A percentile compares a stretch with the other conserved stretches of the same genome.
Evolutionary conservation across 805 yeast species (phyloP).

Genomic region (Metschnikowia picachoensis): DNA sequence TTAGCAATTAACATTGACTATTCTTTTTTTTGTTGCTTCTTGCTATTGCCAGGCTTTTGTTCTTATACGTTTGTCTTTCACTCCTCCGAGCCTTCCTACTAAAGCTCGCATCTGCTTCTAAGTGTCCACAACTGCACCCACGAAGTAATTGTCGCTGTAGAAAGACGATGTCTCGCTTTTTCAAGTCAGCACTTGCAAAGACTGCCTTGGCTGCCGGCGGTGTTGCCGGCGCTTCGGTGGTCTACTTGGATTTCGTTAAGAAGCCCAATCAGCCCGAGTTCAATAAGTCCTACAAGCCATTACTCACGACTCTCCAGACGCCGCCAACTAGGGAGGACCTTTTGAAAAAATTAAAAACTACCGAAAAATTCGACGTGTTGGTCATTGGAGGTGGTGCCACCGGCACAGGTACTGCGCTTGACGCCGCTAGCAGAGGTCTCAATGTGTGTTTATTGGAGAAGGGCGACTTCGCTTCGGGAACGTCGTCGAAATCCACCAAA

Average conservation of each 20-base stretch:
- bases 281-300: conserved; percentile 36
- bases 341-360: conserved; percentile 30
- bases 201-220: conserved; percentile 30
- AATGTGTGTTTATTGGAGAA: conserved; percentile 85
- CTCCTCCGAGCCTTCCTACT: background rate
- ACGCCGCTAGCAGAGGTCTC: conserved; percentile 86
- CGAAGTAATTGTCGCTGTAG: background rate
- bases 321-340: conserved; percentile 59
- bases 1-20: background rate
- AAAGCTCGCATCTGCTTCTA: background rate
- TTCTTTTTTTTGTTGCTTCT: background rate
- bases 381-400: conserved; percentile 96
- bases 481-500: conserved; percentile 90
- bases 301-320: conserved; percentile 40
- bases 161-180: conserved; percentile 17
- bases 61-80: background rate
- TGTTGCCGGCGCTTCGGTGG: conserved; percentile 33
- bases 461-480: conserved; percentile 87
- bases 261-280: conserved; percentile 28
- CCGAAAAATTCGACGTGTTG: conserved; percentile 68
- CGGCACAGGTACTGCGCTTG: conserved; percentile 90
- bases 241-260: conserved; percentile 39
- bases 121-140: background rate
- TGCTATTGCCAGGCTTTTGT: background rate
- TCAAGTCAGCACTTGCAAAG: conserved; percentile 26